Evolutionary conservation across 140 eudicot genomes (phyloP), one percentile per base, ranked within the genome.

Genomic region (Ambrosia hybrid): DNA sequence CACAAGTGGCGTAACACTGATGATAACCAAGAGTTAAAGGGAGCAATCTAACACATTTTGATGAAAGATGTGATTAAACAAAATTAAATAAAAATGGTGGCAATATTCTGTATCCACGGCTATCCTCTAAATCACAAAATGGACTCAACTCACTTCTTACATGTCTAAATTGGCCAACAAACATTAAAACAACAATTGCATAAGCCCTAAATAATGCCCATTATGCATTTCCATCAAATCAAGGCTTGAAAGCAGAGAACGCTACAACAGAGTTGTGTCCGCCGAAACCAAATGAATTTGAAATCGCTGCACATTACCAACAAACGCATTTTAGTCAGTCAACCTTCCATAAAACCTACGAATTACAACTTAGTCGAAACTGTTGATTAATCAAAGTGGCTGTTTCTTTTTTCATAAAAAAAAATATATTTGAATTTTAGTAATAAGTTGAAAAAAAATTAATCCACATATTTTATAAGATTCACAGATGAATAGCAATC

Each of bases 221-320:
- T 70, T 15, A 16, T 9, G 38, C 34, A 15, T 6, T 34, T 51
- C 59, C 70, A 57, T 17, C 70, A 72, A 17, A 73, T 90, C 86
- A 94, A 11, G 96, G 96, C 78, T 86, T 88, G 96, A 94, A 94
- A 4, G 96, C 97, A 55, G 96, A 88, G 80, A 94, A 90, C 38
- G 84, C 99, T 46, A 88, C 97, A 26, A 94, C 99, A 2, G 99
- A 94, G 86, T 94, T 90, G 94, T 88, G 99, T 48, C 97, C 97
- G 10, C 96, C 97, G 51, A 94, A 90, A 56, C 99, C 97, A 57
- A 94, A 94, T 60, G 99, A 94, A 81, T 94, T 94, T 68, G 99
- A 94, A 70, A 94, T 90, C 21, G 86, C 99, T 94, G 97, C 95
- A 88, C 34, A 64, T 49, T 55, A 39, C 45, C 45, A 43, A 43